phyloP scores from a whole-genome alignment of 345 rosid genomes.

The Clarkia xantiana region DNA sequence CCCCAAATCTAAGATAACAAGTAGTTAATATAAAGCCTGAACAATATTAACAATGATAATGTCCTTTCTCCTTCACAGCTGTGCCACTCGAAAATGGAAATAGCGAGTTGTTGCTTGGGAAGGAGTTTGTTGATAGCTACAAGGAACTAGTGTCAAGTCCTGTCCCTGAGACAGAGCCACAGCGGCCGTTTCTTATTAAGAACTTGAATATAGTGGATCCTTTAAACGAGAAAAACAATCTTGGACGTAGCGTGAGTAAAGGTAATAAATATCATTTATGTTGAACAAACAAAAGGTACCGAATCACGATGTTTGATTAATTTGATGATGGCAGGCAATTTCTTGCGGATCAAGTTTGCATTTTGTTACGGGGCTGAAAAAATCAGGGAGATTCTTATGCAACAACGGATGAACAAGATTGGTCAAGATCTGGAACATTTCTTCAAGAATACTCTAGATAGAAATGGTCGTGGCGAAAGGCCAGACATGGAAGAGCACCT shows the following conservation, averaged over 20 bases:
- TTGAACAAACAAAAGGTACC: background rate
- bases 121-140: conserved; percentile 41
- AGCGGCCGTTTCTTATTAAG: conserved; percentile 33
- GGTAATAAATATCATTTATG: conserved; percentile 26
- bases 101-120: conserved; percentile 33
- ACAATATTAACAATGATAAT: background rate
- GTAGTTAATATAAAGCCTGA: background rate
- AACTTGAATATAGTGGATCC: conserved; percentile 81
- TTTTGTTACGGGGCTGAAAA: conserved; percentile 38
- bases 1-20: too few species aligned
- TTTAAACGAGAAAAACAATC: conserved; percentile 63
- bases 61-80: conserved; percentile 13
- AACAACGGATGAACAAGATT: conserved; percentile 41
- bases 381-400: conserved; percentile 39
- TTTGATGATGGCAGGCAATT: conserved; percentile 34
- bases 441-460: conserved; percentile 47
- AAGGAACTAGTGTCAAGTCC: conserved; percentile 32
- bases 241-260: conserved; percentile 78
- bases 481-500: conserved; percentile 45
- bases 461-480: conserved; percentile 81
- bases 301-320: background rate
- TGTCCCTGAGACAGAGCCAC: conserved; percentile 19
- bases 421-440: conserved; percentile 50
- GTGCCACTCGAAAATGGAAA: conserved; percentile 23
- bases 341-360: conserved; percentile 52